A percentile compares a stretch with the other conserved stretches of the same genome.
Conservation (phyloP, 2,329 filamentous ascomycete species). For the Fusarium phyllophilum region DNA sequence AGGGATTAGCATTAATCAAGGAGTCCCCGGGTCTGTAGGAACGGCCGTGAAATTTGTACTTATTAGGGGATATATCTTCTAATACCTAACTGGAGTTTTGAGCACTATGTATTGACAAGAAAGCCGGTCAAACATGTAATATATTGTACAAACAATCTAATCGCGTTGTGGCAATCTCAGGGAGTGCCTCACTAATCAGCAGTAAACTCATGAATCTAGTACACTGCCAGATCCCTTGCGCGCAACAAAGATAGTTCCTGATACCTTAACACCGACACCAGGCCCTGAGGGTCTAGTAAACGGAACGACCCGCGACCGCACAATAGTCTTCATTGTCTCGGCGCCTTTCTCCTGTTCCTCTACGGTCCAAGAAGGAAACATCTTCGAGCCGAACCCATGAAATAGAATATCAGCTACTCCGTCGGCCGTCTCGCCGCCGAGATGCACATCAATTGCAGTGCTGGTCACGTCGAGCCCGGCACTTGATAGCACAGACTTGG, state of each 20-base stretch:
- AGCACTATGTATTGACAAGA: background rate
- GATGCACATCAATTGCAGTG: background rate
- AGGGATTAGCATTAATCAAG: too few relatives aligned
- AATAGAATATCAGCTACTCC: background rate
- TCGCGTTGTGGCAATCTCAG: background rate
- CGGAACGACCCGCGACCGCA: background rate
- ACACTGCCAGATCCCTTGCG: background rate
- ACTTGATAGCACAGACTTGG: background rate
- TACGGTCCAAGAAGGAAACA: background rate
- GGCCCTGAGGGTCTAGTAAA: background rate
- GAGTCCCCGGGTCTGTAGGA: too few relatives aligned
- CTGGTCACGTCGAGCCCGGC: background rate
- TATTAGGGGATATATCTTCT: too few relatives aligned
- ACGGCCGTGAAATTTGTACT: too few relatives aligned
- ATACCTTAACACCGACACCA: background rate
- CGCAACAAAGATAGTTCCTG: background rate
- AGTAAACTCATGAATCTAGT: background rate
- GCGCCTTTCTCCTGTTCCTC: background rate
- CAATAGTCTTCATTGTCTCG: background rate
- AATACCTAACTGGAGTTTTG: fast-evolving
- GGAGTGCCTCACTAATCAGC: fast-evolving
- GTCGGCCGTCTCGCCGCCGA: background rate
- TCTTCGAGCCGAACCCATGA: background rate
- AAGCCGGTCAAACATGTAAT: background rate
- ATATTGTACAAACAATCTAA: fast-evolving